These are phyloP conservation scores for Nitzschia inconspicua DNA, from an alignment of 108 stramenopile genomes.

Conservation along the genomic window DNA sequence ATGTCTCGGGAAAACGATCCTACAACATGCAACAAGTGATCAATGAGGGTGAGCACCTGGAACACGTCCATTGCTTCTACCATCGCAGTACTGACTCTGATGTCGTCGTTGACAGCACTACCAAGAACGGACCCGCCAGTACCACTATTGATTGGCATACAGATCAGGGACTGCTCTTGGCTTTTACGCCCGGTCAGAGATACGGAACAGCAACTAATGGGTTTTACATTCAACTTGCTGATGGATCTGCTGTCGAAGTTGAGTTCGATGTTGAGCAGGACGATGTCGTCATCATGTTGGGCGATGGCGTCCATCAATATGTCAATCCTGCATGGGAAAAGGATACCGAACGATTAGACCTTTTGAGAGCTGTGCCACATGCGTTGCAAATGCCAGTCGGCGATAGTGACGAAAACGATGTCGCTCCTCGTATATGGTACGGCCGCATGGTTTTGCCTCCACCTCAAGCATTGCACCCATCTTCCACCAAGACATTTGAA, in stretches of 20 bases:
- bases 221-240: conserved; percentile 41
- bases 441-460: conserved; percentile 87
- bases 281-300: conserved; percentile 76
- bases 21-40: conserved; percentile 43
- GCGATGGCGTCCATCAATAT: conserved; percentile 81
- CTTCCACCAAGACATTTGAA: conserved; percentile 45
- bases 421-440: conserved; percentile 68
- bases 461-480: conserved; percentile 41
- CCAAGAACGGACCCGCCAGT: neutral
- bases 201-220: neutral
- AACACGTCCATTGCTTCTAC: conserved; percentile 83
- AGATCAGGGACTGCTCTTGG: conserved; percentile 41
- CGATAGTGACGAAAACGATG: neutral
- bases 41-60: conserved; percentile 62
- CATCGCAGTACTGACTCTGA: neutral
- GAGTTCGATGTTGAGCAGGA: conserved; percentile 46
- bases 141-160: conserved; percentile 70
- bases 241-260: conserved; percentile 40
- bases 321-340: no score
- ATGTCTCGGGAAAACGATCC: conserved; percentile 1
- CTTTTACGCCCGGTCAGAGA: conserved; percentile 1
- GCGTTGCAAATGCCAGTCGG: conserved; percentile 38
- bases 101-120: neutral
- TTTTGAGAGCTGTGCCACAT: conserved; percentile 69
- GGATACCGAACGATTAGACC: no score